A percentile compares a stretch with the other conserved stretches of the same genome.
Conservation (phyloP, 805 yeast genomes). For the Vanderwaltozyma tropicalis region DNA sequence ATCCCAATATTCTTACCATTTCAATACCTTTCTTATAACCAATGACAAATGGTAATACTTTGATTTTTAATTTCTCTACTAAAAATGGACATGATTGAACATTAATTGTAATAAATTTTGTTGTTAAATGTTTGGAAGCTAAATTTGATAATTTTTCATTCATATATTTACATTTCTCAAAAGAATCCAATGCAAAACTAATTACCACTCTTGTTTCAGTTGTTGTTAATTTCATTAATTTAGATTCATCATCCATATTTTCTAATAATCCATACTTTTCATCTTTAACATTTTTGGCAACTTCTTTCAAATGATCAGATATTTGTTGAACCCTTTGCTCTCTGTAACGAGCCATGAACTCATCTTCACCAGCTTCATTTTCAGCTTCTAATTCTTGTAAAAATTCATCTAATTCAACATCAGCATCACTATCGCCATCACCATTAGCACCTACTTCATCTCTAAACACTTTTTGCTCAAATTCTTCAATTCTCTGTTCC, state of each 20-base stretch:
- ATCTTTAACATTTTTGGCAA: conserved; percentile 26
- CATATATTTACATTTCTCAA: conserved; percentile 52
- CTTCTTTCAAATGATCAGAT: conserved; percentile 31
- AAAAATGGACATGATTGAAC: conserved; percentile 67
- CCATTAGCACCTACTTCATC: background rate
- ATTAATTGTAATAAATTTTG: conserved; percentile 43
- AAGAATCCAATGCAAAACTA: conserved; percentile 54
- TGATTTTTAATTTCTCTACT: conserved; percentile 49
- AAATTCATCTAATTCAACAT: conserved; percentile 31
- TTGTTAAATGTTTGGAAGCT: conserved; percentile 47
- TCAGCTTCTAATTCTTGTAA: conserved; percentile 39
- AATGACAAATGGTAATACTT: conserved; percentile 62
- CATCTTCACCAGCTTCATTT: conserved; percentile 34
- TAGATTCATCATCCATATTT: conserved; percentile 41
- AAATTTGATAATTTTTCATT: conserved; percentile 35
- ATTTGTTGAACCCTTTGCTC: conserved; percentile 55
- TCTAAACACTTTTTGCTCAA: background rate
- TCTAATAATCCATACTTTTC: conserved; percentile 37
- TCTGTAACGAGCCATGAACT: conserved; percentile 43
- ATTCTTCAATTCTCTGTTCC: background rate
- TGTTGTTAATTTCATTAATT: conserved; percentile 43
- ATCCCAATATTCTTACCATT: conserved; percentile 52
- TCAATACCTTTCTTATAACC: conserved; percentile 54
- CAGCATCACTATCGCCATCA: conserved; percentile 4
- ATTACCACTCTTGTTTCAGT: conserved; percentile 36